Evolutionary conservation across 352 stramenopile species (phyloP).

Genomic region (Phytopythium oedochilum): DNA sequence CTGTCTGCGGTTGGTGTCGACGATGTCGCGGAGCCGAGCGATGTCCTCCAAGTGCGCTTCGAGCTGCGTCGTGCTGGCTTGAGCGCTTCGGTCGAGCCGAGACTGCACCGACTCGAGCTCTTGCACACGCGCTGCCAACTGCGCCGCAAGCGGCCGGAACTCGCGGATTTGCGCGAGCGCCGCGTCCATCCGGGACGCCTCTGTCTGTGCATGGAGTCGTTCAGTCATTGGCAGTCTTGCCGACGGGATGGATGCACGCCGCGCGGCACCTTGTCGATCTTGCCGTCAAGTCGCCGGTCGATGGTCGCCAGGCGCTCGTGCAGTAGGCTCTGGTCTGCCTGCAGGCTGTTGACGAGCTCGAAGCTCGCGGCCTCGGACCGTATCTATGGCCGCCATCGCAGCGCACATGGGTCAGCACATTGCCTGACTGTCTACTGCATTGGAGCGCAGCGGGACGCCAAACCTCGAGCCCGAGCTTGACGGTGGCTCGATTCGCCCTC

Average conservation of each 20-base stretch:
- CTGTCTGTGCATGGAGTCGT: constrained; percentile 20
- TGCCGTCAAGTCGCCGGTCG: constrained; percentile 35
- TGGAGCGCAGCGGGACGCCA: too few species aligned
- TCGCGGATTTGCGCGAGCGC: constrained; percentile 49
- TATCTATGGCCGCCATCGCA: constrained; percentile 9
- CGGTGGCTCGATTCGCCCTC: constrained; percentile 11
- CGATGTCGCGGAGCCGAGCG: not conserved
- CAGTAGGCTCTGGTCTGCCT: constrained; percentile 39
- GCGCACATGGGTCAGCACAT: not conserved
- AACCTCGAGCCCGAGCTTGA: constrained; percentile 13
- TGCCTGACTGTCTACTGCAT: too few species aligned
- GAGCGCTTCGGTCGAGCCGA: not conserved
- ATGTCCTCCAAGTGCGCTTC: not conserved
- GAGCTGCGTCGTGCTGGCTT: not conserved
- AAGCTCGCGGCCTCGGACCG: constrained; percentile 27
- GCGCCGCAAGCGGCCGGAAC: constrained; percentile 35
- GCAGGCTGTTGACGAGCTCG: constrained; percentile 30
- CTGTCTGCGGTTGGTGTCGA: not conserved
- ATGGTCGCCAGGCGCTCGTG: constrained; percentile 36
- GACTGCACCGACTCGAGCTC: not conserved
- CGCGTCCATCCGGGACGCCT: constrained; percentile 35
- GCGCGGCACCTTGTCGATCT: constrained; percentile 57
- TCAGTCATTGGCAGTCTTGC: not conserved
- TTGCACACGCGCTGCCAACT: constrained; percentile 15
- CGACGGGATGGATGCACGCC: not conserved